Conservation (phyloP, 192 early-diverging fungal genomes). For the Mortierella alpina region DNA sequence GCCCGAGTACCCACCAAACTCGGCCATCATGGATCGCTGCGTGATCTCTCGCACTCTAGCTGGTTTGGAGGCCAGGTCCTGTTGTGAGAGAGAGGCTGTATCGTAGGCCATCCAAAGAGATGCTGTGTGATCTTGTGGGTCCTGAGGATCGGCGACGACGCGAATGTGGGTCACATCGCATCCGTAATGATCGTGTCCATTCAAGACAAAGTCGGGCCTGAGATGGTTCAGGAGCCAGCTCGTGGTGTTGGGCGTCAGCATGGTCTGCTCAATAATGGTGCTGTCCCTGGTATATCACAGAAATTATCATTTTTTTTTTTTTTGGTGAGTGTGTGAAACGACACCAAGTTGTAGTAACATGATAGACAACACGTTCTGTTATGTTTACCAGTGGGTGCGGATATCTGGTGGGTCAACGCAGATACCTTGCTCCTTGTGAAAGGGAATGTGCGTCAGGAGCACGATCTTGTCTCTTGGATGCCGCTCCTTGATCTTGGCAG, state of each 20-base stretch:
- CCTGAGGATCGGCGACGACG: neutral
- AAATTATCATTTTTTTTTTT: neutral
- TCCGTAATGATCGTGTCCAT: constrained; percentile 74
- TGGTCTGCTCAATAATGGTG: constrained; percentile 67
- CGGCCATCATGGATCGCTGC: constrained; percentile 73
- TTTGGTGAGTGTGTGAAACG: neutral
- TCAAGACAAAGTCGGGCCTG: constrained; percentile 65
- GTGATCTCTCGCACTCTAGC: constrained; percentile 62
- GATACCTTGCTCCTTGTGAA: constrained; percentile 65
- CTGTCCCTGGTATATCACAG: constrained; percentile 9
- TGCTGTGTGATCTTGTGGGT: constrained; percentile 3
- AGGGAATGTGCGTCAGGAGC: constrained; percentile 71
- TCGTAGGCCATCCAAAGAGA: constrained; percentile 34
- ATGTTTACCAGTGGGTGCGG: constrained; percentile 28
- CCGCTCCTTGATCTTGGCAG: constrained; percentile 39
- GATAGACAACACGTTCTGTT: neutral
- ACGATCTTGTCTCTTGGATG: constrained; percentile 55
- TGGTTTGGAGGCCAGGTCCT: neutral
- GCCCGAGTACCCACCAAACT: constrained; percentile 66
- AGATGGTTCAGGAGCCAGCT: constrained; percentile 67
- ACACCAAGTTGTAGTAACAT: neutral
- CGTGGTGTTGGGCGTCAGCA: constrained; percentile 65
- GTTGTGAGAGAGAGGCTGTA: constrained; percentile 6
- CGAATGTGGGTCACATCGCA: constrained; percentile 61
- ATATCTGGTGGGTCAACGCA: constrained; percentile 62